phyloP scores from a whole-genome alignment of 192 early-diverging fungal genomes.

The Podila epigama region DNA sequence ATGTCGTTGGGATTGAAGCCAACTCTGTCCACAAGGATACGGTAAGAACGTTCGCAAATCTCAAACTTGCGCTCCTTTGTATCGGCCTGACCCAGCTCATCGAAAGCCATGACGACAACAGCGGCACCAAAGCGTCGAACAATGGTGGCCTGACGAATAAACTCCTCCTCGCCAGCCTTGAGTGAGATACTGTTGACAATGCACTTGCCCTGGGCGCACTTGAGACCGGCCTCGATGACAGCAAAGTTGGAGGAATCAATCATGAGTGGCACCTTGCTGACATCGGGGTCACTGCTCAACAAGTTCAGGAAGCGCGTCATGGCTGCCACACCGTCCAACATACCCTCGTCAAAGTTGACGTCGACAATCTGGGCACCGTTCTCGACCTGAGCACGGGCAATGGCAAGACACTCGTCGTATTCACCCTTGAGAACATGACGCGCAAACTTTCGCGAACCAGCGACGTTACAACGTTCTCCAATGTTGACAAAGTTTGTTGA shows the following conservation, averaged over 20 bases:
- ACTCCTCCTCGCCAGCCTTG: conserved; percentile 94
- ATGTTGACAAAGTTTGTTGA: conserved; percentile 91
- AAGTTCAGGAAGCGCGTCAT: conserved; percentile 96
- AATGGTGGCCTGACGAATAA: conserved; percentile 88
- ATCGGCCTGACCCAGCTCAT: conserved; percentile 93
- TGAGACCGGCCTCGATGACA: conserved; percentile 94
- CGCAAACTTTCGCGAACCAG: conserved; percentile 93
- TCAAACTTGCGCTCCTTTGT: conserved; percentile 84
- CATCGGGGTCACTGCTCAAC: conserved; percentile 93
- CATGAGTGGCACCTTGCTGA: conserved; percentile 86
- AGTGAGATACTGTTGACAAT: conserved; percentile 97
- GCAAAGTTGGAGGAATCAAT: conserved; percentile 98
- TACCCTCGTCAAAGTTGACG: conserved; percentile 96
- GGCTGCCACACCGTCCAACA: conserved; percentile 92
- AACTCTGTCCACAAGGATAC: conserved; percentile 83
- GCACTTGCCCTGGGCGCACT: conserved; percentile 96
- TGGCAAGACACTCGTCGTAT: conserved; percentile 94
- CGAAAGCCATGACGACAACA: conserved; percentile 97
- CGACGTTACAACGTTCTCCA: conserved; percentile 97
- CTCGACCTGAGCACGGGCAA: conserved; percentile 93
- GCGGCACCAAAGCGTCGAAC: conserved; percentile 93
- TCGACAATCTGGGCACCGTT: conserved; percentile 95
- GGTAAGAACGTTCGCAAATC: conserved; percentile 91
- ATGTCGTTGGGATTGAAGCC: conserved; percentile 89
- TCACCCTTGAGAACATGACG: conserved; percentile 92